Evolutionary conservation across 257 asterid genomes (phyloP).

Genomic region (Prunella vulgaris): DNA sequence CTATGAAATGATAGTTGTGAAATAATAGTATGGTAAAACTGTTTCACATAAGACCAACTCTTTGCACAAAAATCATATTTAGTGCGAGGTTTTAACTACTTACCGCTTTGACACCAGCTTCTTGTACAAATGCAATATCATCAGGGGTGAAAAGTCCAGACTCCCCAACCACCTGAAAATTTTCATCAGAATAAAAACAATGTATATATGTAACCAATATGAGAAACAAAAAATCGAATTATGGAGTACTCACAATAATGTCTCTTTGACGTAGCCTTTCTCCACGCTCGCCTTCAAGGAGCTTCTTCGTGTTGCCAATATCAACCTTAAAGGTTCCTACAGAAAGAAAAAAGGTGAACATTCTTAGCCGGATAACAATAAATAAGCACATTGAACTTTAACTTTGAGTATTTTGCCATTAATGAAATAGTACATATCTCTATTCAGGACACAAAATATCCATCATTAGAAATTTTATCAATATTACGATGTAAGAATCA

Average conservation of each 20-base stretch:
- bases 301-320: slow-evolving; percentile 72
- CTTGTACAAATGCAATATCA: slow-evolving; percentile 83
- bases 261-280: slow-evolving; percentile 55
- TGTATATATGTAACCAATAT: not conserved
- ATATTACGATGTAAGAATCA: not conserved
- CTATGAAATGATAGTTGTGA: no score
- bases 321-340: slow-evolving; percentile 90
- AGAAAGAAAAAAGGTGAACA: slow-evolving; percentile 14
- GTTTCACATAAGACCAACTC: no score
- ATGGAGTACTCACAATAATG: slow-evolving; percentile 48
- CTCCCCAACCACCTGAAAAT: slow-evolving; percentile 85
- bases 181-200: not conserved
- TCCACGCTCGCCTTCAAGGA: slow-evolving; percentile 92
- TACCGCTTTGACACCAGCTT: slow-evolving; percentile 87
- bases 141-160: slow-evolving; percentile 94
- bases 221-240: not conserved
- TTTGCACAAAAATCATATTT: not conserved
- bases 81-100: slow-evolving; percentile 9
- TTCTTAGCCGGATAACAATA: not conserved
- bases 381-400: not conserved
- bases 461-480: not conserved
- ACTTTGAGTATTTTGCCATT: not conserved
- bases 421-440: not conserved
- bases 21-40: no score
- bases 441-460: not conserved